phyloP scores from a whole-genome alignment of 345 rosid species.

The Gossypium ekmanianum region DNA sequence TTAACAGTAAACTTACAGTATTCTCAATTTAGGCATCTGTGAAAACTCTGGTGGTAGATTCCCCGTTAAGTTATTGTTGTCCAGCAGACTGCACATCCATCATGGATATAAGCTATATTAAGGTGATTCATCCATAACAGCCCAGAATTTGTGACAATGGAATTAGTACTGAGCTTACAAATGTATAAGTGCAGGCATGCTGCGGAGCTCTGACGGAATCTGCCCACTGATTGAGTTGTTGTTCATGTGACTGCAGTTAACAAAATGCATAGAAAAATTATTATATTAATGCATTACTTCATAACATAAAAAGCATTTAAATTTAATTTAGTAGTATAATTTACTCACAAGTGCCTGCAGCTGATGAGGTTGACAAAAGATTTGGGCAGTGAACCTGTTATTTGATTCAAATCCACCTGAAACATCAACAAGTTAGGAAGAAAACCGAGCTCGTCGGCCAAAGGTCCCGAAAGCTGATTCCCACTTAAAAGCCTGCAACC shows the following conservation, averaged over 20 bases:
- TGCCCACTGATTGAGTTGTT: constrained; percentile 51
- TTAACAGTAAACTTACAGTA: constrained; percentile 25
- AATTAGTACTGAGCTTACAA: constrained; percentile 29
- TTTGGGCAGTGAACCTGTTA: constrained; percentile 37
- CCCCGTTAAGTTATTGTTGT: constrained; percentile 47
- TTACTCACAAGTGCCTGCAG: constrained; percentile 39
- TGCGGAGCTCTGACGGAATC: constrained; percentile 39
- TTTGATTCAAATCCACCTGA: constrained; percentile 37
- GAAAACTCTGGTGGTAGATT: constrained; percentile 40
- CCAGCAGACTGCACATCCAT: constrained; percentile 37
- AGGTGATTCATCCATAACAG: neutral
- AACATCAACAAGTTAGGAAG: constrained; percentile 34
- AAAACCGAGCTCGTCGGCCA: constrained; percentile 44
- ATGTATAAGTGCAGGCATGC: constrained; percentile 35
- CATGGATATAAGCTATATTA: neutral
- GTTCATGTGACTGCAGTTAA: constrained; percentile 40
- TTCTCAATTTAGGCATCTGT: constrained; percentile 34
- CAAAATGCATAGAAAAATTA: neutral
- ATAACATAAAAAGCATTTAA: neutral
- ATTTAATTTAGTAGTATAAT: neutral
- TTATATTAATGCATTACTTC: neutral
- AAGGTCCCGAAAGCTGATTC: constrained; percentile 40
- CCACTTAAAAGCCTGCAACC: constrained; percentile 47
- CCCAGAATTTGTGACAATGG: neutral
- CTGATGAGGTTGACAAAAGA: constrained; percentile 33